These are phyloP conservation scores for barrel medic (Medicago truncatula) DNA, from an alignment of 306 rosid genomes.

Conservation along the genomic window DNA sequence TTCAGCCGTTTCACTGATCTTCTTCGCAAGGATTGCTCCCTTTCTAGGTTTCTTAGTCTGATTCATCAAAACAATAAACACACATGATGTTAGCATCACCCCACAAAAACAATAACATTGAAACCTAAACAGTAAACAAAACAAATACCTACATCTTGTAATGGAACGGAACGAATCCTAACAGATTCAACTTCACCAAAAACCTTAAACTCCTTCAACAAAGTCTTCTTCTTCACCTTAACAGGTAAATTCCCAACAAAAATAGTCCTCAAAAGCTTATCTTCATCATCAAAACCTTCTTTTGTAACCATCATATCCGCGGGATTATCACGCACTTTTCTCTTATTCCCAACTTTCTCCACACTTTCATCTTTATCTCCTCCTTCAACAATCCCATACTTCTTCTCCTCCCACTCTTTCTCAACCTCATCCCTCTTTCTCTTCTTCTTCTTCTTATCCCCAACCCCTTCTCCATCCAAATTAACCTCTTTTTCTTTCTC, in stretches of 20 bases:
- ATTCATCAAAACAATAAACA: constrained; percentile 29
- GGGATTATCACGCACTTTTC: constrained; percentile 74
- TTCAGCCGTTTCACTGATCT: constrained; percentile 71
- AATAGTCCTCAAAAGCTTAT: constrained; percentile 87
- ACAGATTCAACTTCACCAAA: constrained; percentile 95
- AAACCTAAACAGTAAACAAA: neutral
- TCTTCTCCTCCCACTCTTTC: constrained; percentile 78
- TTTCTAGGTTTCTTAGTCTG: constrained; percentile 89
- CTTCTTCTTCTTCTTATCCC: constrained; percentile 59
- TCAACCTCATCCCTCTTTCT: constrained; percentile 91
- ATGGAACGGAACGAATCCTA: constrained; percentile 92
- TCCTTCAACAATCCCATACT: constrained; percentile 57
- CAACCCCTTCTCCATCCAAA: constrained; percentile 19
- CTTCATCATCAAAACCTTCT: constrained; percentile 88
- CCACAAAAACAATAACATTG: neutral
- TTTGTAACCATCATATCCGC: constrained; percentile 75
- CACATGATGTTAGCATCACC: constrained; percentile 12
- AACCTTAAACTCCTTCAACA: constrained; percentile 70
- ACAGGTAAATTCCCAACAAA: constrained; percentile 91
- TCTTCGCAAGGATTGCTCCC: constrained; percentile 79
- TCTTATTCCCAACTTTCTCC: constrained; percentile 70
- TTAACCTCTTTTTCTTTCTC: neutral
- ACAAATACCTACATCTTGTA: constrained; percentile 72
- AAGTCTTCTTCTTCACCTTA: constrained; percentile 76
- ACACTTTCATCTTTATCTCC: constrained; percentile 38